A percentile compares a stretch with the other conserved stretches of the same genome.
Evolutionary conservation across 2,329 filamentous ascomycete genomes (phyloP).

Genomic region (Dactylellina sp.): DNA sequence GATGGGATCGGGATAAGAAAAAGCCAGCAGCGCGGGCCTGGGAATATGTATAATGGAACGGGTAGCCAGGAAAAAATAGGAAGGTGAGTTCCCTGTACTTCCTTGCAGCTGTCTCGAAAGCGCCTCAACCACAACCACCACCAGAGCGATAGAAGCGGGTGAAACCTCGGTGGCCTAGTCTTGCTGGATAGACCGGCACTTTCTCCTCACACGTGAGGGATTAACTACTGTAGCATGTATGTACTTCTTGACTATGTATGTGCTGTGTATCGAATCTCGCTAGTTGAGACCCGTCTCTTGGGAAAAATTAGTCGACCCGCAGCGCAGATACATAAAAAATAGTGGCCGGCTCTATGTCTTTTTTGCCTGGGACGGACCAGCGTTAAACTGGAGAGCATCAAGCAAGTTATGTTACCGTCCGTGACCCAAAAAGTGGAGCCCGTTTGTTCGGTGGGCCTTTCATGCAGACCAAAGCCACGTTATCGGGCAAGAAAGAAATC

Average conservation of each 20-base stretch:
- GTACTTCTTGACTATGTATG: too few relatives aligned
- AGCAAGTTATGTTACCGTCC: slow-evolving; percentile 9
- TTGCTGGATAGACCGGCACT: slow-evolving; percentile 12
- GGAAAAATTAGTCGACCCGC: slow-evolving; percentile 3
- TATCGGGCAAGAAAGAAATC: slow-evolving; percentile 46
- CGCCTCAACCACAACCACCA: slow-evolving; percentile 9
- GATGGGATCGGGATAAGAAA: slow-evolving; percentile 14
- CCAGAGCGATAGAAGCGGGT: slow-evolving; percentile 20
- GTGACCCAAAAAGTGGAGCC: slow-evolving; percentile 48
- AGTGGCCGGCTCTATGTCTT: neutral
- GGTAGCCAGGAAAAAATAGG: slow-evolving; percentile 35
- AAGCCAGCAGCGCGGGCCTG: slow-evolving; percentile 37
- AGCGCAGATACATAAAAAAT: neutral
- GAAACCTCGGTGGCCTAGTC: slow-evolving; percentile 50
- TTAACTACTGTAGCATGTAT: slow-evolving; percentile 15
- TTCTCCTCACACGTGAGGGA: slow-evolving; percentile 51
- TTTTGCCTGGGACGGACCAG: neutral
- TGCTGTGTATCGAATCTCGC: too few relatives aligned
- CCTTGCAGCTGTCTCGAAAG: slow-evolving; percentile 28
- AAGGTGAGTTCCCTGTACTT: slow-evolving; percentile 38
- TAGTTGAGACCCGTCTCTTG: slow-evolving; percentile 26
- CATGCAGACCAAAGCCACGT: slow-evolving; percentile 38
- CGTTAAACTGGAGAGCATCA: neutral
- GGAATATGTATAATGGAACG: slow-evolving; percentile 49
- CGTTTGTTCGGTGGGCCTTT: slow-evolving; percentile 24